Evolutionary conservation across 2,329 filamentous ascomycete genomes (phyloP).

Genomic region (Sordariomycetes sp.): DNA sequence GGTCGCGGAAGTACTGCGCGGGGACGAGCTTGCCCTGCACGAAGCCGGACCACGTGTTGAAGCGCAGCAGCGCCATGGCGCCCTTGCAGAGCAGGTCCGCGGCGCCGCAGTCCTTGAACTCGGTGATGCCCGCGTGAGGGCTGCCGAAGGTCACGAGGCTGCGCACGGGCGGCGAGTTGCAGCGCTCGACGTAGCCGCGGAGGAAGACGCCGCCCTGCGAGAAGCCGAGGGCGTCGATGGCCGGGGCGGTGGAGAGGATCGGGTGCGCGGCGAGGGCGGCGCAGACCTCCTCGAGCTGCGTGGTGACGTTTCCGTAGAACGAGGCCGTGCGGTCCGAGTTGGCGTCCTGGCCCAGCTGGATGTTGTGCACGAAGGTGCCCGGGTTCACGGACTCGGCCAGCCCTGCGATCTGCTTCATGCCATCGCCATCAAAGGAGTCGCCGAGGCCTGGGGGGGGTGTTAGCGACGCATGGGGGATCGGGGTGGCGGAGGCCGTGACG

Average conservation of each 20-base stretch:
- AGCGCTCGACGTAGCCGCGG: slow-evolving; percentile 81
- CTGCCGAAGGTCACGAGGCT: slow-evolving; percentile 81
- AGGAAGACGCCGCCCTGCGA: slow-evolving; percentile 94
- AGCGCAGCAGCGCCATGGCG: slow-evolving; percentile 66
- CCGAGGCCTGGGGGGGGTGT: slow-evolving; percentile 34
- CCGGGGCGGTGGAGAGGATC: slow-evolving; percentile 71
- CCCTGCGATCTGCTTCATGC: slow-evolving; percentile 59
- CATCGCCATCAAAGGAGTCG: slow-evolving; percentile 66
- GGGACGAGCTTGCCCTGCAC: slow-evolving; percentile 78
- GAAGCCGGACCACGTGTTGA: slow-evolving; percentile 69
- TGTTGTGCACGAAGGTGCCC: slow-evolving; percentile 73
- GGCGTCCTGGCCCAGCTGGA: slow-evolving; percentile 58
- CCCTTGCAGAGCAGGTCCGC: slow-evolving; percentile 73
- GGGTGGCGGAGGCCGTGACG: slow-evolving; percentile 3
- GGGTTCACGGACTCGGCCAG: slow-evolving; percentile 66
- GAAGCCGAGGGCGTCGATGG: slow-evolving; percentile 86
- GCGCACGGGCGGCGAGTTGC: slow-evolving; percentile 63
- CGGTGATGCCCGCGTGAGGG: slow-evolving; percentile 84
- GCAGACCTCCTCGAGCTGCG: slow-evolving; percentile 70
- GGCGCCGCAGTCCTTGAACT: slow-evolving; percentile 63
- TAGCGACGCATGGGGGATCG: neutral
- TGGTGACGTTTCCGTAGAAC: slow-evolving; percentile 83
- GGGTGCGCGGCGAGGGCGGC: slow-evolving; percentile 62
- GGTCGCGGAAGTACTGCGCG: slow-evolving; percentile 87
- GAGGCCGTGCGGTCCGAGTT: slow-evolving; percentile 67